Evolutionary conservation across 1,284 basidiomycete species (phyloP).

Genomic region (Pseudozyma hubeiensis): DNA sequence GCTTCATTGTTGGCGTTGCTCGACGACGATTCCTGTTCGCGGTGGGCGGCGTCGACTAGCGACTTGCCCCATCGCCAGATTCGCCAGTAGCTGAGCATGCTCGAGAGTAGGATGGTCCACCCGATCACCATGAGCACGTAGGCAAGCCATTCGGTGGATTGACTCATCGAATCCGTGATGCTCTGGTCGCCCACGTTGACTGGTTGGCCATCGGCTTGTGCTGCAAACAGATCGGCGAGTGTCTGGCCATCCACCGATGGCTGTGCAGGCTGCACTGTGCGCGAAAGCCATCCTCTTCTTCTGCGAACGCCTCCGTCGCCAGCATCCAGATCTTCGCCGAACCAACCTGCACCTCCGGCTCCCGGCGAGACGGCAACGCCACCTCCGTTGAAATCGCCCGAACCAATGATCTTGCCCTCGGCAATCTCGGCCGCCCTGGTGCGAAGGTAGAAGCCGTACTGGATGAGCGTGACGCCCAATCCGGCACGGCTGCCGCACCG

Average conservation of each 20-base stretch:
- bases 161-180: conserved; percentile 68
- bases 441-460: conserved; percentile 85
- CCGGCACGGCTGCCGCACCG: conserved; percentile 94
- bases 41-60: conserved; percentile 55
- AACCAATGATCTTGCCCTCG: conserved; percentile 59
- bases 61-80: conserved; percentile 59
- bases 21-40: conserved; percentile 41
- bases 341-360: conserved; percentile 62
- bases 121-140: conserved; percentile 91
- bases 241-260: conserved; percentile 32
- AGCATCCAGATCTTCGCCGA: conserved; percentile 36
- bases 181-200: conserved; percentile 70
- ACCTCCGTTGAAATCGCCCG: conserved; percentile 10
- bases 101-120: conserved; percentile 81
- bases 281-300: conserved; percentile 21
- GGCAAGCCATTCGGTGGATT: conserved; percentile 81
- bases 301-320: conserved; percentile 9
- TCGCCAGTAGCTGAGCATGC: conserved; percentile 79
- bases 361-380: conserved; percentile 27
- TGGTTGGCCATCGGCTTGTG: conserved; percentile 64
- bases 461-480: conserved; percentile 89
- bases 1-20: not conserved
- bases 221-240: conserved; percentile 62
- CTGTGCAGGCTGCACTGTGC: conserved; percentile 17
- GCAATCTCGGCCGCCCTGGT: conserved; percentile 68